Percentiles rank a stretch among this genome's conserved stretches.
phyloP scores from a whole-genome alignment of 768 basidiomycete species.

The Rhodosporidiobolus odoratus region DNA sequence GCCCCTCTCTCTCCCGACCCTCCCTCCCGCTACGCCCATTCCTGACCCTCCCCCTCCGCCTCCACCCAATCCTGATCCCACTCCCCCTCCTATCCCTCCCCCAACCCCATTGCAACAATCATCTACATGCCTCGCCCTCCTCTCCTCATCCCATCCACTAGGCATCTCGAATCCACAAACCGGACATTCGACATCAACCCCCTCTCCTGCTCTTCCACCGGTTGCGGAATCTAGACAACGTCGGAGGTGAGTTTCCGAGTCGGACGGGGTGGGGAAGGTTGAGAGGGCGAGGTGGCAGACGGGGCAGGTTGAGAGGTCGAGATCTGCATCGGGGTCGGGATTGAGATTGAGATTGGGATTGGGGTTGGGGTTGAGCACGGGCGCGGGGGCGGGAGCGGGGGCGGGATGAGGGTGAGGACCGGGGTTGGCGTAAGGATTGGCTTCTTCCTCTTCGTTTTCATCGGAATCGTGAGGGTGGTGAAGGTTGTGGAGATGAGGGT shows the following conservation, averaged over 20 bases:
- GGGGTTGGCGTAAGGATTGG: not conserved
- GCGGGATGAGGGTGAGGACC: not conserved
- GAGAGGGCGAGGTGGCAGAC: conserved; percentile 4
- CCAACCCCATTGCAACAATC: conserved; percentile 10
- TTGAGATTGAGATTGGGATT: not conserved
- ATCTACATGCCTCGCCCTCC: conserved; percentile 17
- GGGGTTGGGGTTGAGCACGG: not conserved
- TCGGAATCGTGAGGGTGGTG: not conserved
- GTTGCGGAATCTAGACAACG: not conserved
- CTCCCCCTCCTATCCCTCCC: not conserved
- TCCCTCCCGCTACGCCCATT: not conserved
- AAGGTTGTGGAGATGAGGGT: not conserved
- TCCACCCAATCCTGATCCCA: not conserved
- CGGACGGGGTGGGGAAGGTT: not conserved
- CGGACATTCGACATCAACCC: conserved; percentile 2
- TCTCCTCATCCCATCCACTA: not conserved
- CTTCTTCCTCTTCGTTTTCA: too few species aligned
- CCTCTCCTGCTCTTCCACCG: not conserved
- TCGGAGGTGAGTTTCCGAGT: conserved; percentile 12
- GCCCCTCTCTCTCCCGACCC: not conserved
- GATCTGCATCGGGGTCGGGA: not conserved
- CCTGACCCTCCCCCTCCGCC: not conserved
- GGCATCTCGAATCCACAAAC: conserved; percentile 7
- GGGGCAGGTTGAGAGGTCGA: conserved; percentile 7
- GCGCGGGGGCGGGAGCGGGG: not conserved